These are phyloP conservation scores for Metarhizium sp. DNA, from an alignment of 2,329 filamentous ascomycete genomes.

Conservation along the genomic window DNA sequence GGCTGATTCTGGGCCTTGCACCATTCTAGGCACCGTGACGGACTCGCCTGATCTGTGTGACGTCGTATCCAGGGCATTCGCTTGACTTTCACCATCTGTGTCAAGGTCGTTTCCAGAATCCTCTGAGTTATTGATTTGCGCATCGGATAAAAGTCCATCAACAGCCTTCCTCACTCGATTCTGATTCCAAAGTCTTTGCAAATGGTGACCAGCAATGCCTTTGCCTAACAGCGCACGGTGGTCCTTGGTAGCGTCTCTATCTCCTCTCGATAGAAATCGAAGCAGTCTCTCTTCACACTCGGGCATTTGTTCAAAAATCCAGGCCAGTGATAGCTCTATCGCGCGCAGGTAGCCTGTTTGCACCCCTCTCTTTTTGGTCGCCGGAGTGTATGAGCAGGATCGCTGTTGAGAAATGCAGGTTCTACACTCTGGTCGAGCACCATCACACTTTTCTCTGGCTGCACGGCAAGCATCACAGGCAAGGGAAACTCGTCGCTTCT, in stretches of 20 bases:
- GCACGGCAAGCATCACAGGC: constrained; percentile 61
- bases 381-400: constrained; percentile 61
- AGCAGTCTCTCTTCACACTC: constrained; percentile 50
- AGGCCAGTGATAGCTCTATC: constrained; percentile 58
- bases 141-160: constrained; percentile 48
- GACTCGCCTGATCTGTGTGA: background rate
- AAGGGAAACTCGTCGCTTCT: constrained; percentile 56
- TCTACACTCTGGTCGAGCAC: constrained; percentile 55
- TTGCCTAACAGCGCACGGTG: constrained; percentile 38
- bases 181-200: constrained; percentile 55
- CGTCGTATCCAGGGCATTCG: background rate
- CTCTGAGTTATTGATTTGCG: constrained; percentile 20
- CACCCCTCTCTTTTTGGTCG: constrained; percentile 67
- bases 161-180: constrained; percentile 54
- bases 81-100: constrained; percentile 15
- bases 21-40: background rate
- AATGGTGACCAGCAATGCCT: constrained; percentile 41
- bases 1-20: background rate
- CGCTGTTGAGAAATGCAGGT: constrained; percentile 56
- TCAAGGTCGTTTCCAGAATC: constrained; percentile 25
- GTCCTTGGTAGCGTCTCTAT: constrained; percentile 31
- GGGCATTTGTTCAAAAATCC: constrained; percentile 53
- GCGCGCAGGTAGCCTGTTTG: constrained; percentile 74
- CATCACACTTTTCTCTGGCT: constrained; percentile 65
- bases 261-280: constrained; percentile 38